These are phyloP conservation scores for Boletus edulis DNA, from an alignment of 768 basidiomycete species.

Conservation along the genomic window DNA sequence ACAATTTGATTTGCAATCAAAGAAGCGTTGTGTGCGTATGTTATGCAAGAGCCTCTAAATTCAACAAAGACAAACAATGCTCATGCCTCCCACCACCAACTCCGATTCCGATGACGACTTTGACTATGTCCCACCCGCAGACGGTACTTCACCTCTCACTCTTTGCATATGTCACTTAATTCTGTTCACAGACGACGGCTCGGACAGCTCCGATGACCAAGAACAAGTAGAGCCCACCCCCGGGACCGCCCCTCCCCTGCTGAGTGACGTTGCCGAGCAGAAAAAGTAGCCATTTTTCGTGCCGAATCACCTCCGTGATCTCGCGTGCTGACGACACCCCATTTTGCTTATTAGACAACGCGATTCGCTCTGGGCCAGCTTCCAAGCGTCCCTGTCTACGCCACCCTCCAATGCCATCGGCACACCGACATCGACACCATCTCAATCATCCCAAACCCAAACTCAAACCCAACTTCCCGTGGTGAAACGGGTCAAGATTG, in stretches of 20 bases:
- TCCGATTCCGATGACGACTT: conserved; percentile 62
- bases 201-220: conserved; percentile 39
- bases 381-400: conserved; percentile 58
- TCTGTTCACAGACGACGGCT: conserved; percentile 23
- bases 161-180: not conserved
- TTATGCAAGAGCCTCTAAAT: conserved; percentile 19
- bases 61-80: conserved; percentile 29
- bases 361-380: conserved; percentile 63
- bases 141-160: conserved; percentile 25
- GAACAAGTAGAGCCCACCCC: conserved; percentile 33
- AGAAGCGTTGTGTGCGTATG: conserved; percentile 12
- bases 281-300: conserved; percentile 38
- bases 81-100: conserved; percentile 23
- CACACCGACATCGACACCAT: not conserved
- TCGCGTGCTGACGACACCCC: not conserved
- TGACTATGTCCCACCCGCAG: conserved; percentile 60
- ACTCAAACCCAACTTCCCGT: not conserved
- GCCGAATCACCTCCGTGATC: not conserved
- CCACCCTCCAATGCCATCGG: conserved; percentile 8
- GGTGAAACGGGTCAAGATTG: conserved; percentile 59
- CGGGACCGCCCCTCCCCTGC: conserved; percentile 7
- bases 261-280: conserved; percentile 40
- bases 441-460: no score
- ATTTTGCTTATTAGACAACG: conserved; percentile 43
- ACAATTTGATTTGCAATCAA: not conserved